Evolutionary conservation across 805 yeast genomes (phyloP).

Genomic region (Candida sithepensis): DNA sequence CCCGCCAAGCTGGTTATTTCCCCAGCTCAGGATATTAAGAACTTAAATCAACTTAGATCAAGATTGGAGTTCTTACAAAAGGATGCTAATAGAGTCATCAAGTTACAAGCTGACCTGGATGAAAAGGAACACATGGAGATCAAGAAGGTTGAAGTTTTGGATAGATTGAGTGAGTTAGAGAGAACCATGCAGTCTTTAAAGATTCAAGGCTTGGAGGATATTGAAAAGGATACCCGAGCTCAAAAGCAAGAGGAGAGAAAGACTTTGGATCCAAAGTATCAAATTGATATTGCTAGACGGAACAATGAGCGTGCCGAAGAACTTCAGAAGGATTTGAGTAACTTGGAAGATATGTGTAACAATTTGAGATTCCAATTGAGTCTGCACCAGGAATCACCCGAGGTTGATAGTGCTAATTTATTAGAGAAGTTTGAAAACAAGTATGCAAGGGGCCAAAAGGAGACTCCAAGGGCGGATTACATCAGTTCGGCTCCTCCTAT

Average conservation of each 20-base stretch:
- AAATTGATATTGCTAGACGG: constrained; percentile 1
- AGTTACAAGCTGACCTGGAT: constrained; percentile 47
- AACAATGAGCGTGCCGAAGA: constrained; percentile 16
- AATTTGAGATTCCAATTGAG: constrained; percentile 25
- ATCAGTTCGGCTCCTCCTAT: constrained; percentile 19
- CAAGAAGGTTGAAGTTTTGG: constrained; percentile 65
- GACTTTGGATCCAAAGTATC: constrained; percentile 30
- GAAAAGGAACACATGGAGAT: constrained; percentile 53
- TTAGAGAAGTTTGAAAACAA: constrained; percentile 25
- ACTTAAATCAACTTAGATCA: constrained; percentile 51
- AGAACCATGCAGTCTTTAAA: constrained; percentile 25
- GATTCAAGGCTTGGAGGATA: constrained; percentile 15
- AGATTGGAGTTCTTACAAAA: constrained; percentile 60
- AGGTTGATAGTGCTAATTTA: constrained; percentile 18
- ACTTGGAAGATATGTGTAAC: constrained; percentile 25
- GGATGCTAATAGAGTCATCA: constrained; percentile 74
- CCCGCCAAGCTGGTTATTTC: constrained; percentile 16
- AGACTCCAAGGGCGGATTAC: constrained; percentile 20
- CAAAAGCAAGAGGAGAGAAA: constrained; percentile 7
- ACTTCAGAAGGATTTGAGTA: constrained; percentile 21
- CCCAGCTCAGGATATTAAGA: constrained; percentile 50
- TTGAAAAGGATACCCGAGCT: not conserved
- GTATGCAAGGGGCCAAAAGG: constrained; percentile 27
- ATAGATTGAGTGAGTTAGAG: constrained; percentile 69
- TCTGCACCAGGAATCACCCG: constrained; percentile 20